Evolutionary conservation across 2,329 filamentous ascomycete genomes (phyloP), one percentile per base, ranked within the genome.

Genomic region (Botrytis tulipae): DNA sequence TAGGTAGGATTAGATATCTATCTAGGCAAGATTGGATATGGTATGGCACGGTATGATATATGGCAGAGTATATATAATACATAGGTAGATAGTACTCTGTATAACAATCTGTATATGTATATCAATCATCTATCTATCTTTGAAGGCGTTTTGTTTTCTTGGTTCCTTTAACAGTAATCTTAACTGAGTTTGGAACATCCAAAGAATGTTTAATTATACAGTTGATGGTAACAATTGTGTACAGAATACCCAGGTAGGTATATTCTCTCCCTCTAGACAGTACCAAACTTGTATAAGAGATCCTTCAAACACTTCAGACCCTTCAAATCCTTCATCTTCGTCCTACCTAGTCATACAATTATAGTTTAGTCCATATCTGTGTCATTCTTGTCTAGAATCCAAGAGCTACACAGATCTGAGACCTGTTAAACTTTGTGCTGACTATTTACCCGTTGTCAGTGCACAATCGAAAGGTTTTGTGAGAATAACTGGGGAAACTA

Each of bases 391-490:
- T 40, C 59, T 40, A 61, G 59, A 61, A 57, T 29, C 25, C 22
- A 40, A 61, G 35, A 61, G 59, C 22, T 7, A 3, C 37, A 22
- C 14, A 25, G 29, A 68, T 68, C 65, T 57, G 65, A 68, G 65
- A 57, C 65, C n/a, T 57, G 35, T 32, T n/a, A 40, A 16, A 57
- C 65, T 54, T 57, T 42, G 65, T 54, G 48, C 7, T 25, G 22
- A 42, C 29, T 40, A 57, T n/a, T 54, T 67, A 54, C 46, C 22
- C 48, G 46, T 20, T 54, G 22, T 54, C 32, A 54, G 35, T 67
- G 44, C 63, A 67, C 48, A 67, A 62, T 66, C 63, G 44, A 67
- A 67, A 67, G 62, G 44, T 66, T 35, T 65, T 46, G 29, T 35
- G 46, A n/a, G 8, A 67, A 51, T n/a, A 29, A 54, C 4, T 54